These are phyloP conservation scores for Zygnema circumcarinatum DNA, from an alignment of 139 green algal species.

Conservation along the genomic window DNA sequence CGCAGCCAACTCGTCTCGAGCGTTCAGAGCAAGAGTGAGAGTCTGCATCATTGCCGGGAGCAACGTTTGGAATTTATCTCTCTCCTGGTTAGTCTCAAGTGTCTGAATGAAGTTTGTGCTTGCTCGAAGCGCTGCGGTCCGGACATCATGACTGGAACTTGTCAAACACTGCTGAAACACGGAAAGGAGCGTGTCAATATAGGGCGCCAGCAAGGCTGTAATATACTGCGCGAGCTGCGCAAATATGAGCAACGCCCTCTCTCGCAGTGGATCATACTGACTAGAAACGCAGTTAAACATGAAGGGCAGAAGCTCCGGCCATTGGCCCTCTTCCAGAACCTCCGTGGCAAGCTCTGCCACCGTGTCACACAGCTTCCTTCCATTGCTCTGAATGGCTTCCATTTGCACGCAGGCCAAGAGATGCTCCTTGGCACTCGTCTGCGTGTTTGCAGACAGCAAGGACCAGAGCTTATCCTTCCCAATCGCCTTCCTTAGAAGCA, in stretches of 20 bases:
- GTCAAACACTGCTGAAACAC: constrained; percentile 59
- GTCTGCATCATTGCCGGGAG: constrained; percentile 82
- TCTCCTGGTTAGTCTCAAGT: constrained; percentile 73
- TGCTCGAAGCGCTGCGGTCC: constrained; percentile 77
- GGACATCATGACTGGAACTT: constrained; percentile 64
- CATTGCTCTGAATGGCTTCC: constrained; percentile 61
- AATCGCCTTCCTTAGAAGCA: constrained; percentile 69
- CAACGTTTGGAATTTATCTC: constrained; percentile 78
- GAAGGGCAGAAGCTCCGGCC: constrained; percentile 93
- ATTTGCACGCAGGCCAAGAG: constrained; percentile 71
- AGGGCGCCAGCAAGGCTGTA: constrained; percentile 67
- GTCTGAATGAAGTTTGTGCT: constrained; percentile 77
- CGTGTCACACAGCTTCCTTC: constrained; percentile 82
- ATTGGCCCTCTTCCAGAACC: constrained; percentile 65
- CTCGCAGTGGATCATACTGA: constrained; percentile 50
- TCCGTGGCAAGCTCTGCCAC: constrained; percentile 82
- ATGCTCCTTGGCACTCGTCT: constrained; percentile 62
- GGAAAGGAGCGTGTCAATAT: constrained; percentile 64
- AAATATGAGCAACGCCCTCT: constrained; percentile 66
- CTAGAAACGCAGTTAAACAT: constrained; percentile 83
- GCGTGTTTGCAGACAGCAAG: constrained; percentile 41
- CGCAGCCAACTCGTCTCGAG: constrained; percentile 73
- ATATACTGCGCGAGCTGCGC: constrained; percentile 80
- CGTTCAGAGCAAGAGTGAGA: constrained; percentile 73
- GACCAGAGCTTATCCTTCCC: constrained; percentile 81